phyloP scores from a whole-genome alignment of 805 yeast species.

The Monosporozyma yasuniensis region DNA sequence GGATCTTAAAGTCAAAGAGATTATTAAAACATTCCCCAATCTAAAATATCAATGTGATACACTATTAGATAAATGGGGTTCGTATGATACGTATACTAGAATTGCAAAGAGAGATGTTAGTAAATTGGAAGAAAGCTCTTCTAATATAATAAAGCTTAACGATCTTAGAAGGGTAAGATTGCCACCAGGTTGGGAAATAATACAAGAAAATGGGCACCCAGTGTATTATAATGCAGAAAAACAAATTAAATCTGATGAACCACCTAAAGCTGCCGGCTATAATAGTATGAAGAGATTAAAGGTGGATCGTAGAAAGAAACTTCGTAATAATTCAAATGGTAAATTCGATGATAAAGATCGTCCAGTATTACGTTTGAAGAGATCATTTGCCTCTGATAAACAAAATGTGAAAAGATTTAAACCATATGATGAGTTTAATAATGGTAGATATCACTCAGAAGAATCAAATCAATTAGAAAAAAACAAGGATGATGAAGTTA shows the following conservation, averaged over 20 bases:
- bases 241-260: constrained; percentile 24
- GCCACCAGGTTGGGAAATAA: constrained; percentile 30
- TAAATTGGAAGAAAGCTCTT: constrained; percentile 11
- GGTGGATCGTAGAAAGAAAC: background rate
- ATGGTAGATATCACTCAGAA: constrained; percentile 21
- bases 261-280: constrained; percentile 18
- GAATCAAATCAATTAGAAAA: constrained; percentile 18
- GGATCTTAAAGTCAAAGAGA: constrained; percentile 43
- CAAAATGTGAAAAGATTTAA: constrained; percentile 26
- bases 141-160: constrained; percentile 12
- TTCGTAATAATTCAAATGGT: background rate
- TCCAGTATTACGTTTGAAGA: background rate
- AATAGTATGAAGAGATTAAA: background rate
- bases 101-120: constrained; percentile 52
- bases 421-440: constrained; percentile 10
- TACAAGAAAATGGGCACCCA: constrained; percentile 29
- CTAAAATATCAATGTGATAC: constrained; percentile 26
- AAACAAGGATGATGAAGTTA: constrained; percentile 20
- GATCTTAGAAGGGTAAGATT: constrained; percentile 28
- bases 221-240: constrained; percentile 27
- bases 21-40: constrained; percentile 24
- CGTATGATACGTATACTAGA: constrained; percentile 70
- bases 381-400: background rate
- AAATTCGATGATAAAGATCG: background rate
- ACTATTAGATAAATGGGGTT: constrained; percentile 60